Evolutionary conservation across 75 land plant species (phyloP), one percentile per base, ranked within the genome.

Genomic region (Pinus albicaulis): DNA sequence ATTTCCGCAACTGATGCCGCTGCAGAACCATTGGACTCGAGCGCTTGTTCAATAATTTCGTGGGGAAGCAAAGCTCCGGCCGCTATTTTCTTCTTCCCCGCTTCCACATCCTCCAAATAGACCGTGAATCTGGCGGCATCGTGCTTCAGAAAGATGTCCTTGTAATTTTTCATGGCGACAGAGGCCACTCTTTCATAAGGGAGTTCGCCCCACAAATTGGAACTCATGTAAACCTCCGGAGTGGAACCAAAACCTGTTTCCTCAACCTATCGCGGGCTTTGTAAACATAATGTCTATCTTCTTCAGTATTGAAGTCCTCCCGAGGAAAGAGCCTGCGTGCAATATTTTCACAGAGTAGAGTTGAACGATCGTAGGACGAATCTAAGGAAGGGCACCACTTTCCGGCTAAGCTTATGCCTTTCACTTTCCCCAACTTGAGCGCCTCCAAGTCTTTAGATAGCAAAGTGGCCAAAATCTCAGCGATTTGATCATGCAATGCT

Each of bases 31-130:
- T 44, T 44, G 5, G 48, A 44, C 76, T 57, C 2, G 8, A 87
- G 20, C 56, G 84, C 84, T 26, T 63, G 76, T 55, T 44, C 44
- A 8, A 88, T 36, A 15, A 92, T 88, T 63, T 92, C 81, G 70
- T 90, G 95, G 23, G 93, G 93, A 6, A 86, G 87, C 73, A 90
- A 68, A 3, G 95, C 93, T 5, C 93, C 93, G 11, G 93, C 88
- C 1, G 95, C 91, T 59, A 90, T 83, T 64, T 86, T 92, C 75
- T 73, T 78, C 75, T 80, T 81, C 15, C 95, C 94, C 7, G 68
- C 71, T 73, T 63, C 61, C 19, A 92, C 94, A 20, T 83, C 78
- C 38, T 70, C 77, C 3, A 92, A 82, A 60, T 72, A 92, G 28
- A 72, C 55, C 17, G 22, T 71, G 75, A 90, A 92, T 5, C 93